A percentile compares a stretch with the other conserved stretches of the same genome.
phyloP scores from a whole-genome alignment of 306 rosid genomes.

The Trifolium dubium region DNA sequence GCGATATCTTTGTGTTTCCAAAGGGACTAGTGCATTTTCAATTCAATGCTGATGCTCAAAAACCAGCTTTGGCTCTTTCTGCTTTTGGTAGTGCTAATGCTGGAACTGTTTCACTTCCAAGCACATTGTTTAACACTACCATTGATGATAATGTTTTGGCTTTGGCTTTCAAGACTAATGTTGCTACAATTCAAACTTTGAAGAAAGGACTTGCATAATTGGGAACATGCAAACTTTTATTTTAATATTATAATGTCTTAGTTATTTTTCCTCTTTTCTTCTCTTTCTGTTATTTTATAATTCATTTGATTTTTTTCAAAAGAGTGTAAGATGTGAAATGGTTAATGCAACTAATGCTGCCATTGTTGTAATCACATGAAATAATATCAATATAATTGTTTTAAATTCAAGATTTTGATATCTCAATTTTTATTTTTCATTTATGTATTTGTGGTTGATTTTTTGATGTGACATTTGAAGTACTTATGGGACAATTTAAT shows the following conservation, averaged over 20 bases:
- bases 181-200: conserved; percentile 46
- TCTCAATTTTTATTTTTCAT: too few relatives aligned
- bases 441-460: too few relatives aligned
- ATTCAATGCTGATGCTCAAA: conserved; percentile 32
- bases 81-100: conserved; percentile 62
- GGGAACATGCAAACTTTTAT: neutral
- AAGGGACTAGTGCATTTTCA: conserved; percentile 67
- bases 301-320: neutral
- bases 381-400: neutral
- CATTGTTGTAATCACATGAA: neutral
- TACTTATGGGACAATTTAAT: too few relatives aligned
- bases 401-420: too few relatives aligned
- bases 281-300: neutral
- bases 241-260: neutral
- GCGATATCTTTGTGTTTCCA: conserved; percentile 60
- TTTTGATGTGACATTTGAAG: too few relatives aligned
- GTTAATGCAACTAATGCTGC: neutral
- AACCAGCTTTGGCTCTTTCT: conserved; percentile 46
- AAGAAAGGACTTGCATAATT: conserved; percentile 47
- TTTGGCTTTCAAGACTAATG: conserved; percentile 56
- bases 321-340: neutral
- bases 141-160: conserved; percentile 56
- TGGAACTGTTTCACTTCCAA: conserved; percentile 49
- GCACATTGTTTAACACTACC: conserved; percentile 42
- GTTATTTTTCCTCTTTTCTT: too few relatives aligned